Base-by-base conservation (phyloP, 2,329 filamentous ascomycete genomes). In the Calonectria pseudoturangicola region DNA sequence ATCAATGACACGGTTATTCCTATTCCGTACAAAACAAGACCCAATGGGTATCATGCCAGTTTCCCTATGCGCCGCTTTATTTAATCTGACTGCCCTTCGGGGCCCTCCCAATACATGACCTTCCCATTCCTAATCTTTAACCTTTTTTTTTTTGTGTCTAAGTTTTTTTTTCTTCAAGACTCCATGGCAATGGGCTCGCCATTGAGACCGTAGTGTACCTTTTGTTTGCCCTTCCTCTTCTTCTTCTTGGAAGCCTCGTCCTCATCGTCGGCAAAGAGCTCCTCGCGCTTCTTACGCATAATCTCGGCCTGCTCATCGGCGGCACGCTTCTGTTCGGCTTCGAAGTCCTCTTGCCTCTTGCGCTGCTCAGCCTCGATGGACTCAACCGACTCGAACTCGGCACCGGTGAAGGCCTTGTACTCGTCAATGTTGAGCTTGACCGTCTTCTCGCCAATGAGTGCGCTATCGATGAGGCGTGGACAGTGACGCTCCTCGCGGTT, bases 401-500 rank as follows among this genome's bases (percentile, higher is more conserved):
- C 80, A 33, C 87, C 88, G 0, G 89, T 88, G 60, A 87, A 84
- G n/a, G 85, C 84, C 79, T 89, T 87, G 84, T 92, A 92, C 82
- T 91, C 89, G 41, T 91, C 89, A 30, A 93, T 84, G 79, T 92
- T 88, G 75, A 93, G 92, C 79, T 83, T 84, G 51, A 88, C 86
- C 36, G 87, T 87, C 84, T 91, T 90, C 76, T 89, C 86, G 69
- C 90, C 91, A 43, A 89, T 89, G 69, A 97, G 86, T 6, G 91
- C 91, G 43, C 88, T 87, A 73, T 91, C 91, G 76, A 97, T 88
- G 74, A 90, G 89, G 3, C 86, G 84, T 0, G 93, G 92, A 74
- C 93, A 89, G 66, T 90, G 86, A 41, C 91, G 88, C 84, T 97
- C 94, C 84, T 97, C 95, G 73, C 93, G 92, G 79, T 93, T 94